These are phyloP conservation scores for Meredithiella fracta DNA, from an alignment of 2,329 filamentous ascomycete species.

Conservation along the genomic window DNA sequence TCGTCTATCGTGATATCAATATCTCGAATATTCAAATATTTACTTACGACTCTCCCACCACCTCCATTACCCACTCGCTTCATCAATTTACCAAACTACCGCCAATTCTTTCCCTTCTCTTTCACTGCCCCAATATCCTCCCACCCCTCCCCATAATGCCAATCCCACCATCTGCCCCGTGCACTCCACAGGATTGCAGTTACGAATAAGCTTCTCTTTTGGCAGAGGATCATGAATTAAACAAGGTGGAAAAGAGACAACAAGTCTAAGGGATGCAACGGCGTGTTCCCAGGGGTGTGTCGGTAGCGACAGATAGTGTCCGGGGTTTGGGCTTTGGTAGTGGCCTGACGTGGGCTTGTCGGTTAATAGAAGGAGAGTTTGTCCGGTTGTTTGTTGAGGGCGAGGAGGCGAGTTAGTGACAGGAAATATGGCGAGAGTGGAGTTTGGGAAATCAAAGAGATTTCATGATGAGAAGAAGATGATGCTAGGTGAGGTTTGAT, in stretches of 20 bases:
- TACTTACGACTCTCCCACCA: too few relatives aligned
- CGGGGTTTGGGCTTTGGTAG: too few relatives aligned
- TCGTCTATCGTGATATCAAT: too few relatives aligned
- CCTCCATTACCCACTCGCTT: neutral
- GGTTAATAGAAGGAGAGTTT: neutral
- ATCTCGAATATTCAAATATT: too few relatives aligned
- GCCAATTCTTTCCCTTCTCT: neutral
- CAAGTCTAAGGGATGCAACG: neutral
- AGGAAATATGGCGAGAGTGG: too few relatives aligned
- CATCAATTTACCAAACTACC: neutral
- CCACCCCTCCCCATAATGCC: neutral
- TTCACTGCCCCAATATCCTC: neutral
- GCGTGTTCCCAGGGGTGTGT: neutral
- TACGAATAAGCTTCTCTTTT: constrained; percentile 9
- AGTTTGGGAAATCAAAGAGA: neutral
- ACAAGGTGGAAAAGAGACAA: neutral
- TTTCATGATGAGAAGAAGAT: neutral
- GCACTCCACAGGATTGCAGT: neutral
- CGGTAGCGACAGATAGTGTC: neutral
- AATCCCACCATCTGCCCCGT: neutral
- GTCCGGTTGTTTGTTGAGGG: neutral
- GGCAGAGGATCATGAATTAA: constrained; percentile 6
- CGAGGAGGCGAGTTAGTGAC: neutral
- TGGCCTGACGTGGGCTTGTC: neutral
- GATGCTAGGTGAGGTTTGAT: neutral